Conservation (phyloP, 805 yeast genomes). For the Candida lessepsii region DNA sequence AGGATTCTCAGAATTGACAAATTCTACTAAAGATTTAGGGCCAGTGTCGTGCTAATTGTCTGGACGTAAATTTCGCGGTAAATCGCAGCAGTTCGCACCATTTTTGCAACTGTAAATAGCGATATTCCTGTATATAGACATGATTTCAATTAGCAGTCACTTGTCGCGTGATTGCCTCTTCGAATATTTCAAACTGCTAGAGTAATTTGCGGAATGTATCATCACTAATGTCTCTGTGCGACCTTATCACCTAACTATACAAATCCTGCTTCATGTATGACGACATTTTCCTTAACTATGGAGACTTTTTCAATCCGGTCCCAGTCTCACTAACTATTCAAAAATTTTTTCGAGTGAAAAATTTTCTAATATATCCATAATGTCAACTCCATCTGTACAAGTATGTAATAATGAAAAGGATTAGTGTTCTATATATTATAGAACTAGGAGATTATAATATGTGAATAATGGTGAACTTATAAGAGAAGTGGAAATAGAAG, state of each 20-base stretch:
- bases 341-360: slow-evolving; percentile 9
- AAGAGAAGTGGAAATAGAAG: not conserved
- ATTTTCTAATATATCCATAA: slow-evolving; percentile 22
- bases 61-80: not conserved
- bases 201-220: slow-evolving; percentile 1
- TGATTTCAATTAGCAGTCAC: not conserved
- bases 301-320: slow-evolving; percentile 3
- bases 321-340: slow-evolving; percentile 6
- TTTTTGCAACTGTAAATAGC: not conserved
- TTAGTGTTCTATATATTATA: not conserved
- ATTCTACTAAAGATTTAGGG: not conserved
- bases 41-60: not conserved
- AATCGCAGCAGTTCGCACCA: not conserved
- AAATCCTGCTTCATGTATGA: not conserved
- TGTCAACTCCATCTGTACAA: slow-evolving; percentile 87
- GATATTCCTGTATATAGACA: not conserved
- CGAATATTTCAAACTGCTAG: not conserved
- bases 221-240: not conserved
- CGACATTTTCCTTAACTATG: slow-evolving; percentile 2
- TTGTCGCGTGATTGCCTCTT: not conserved
- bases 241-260: not conserved
- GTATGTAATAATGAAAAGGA: slow-evolving; percentile 49
- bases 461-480: not conserved
- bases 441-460: not conserved
- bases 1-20: not conserved